Percentiles rank a stretch among this genome's conserved stretches.
phyloP scores from a whole-genome alignment of 306 rosid species.

The Vicia faba region DNA sequence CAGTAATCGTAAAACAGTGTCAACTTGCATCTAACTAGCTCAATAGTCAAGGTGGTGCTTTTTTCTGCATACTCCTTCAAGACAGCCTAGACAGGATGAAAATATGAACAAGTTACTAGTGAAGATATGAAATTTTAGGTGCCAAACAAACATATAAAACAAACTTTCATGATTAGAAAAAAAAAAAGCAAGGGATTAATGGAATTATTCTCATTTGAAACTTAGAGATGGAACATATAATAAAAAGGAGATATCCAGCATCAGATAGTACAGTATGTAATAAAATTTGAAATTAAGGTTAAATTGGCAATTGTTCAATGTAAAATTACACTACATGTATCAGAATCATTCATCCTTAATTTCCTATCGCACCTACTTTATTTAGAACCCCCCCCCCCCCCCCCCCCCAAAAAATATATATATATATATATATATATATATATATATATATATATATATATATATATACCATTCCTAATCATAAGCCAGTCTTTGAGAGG shows the following conservation, averaged over 20 bases:
- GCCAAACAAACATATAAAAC: constrained; percentile 11
- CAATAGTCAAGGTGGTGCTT: constrained; percentile 49
- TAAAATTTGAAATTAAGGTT: constrained; percentile 4
- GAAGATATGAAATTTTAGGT: constrained; percentile 18
- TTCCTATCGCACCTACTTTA: too few relatives aligned
- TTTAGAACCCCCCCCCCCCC: too few relatives aligned
- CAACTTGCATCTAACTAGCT: constrained; percentile 87
- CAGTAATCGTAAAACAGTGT: constrained; percentile 88
- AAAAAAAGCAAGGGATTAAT: background rate
- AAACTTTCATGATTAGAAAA: constrained; percentile 1
- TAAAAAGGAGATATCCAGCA: constrained; percentile 13
- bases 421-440: too few relatives aligned
- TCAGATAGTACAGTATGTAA: background rate
- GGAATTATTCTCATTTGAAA: constrained; percentile 28
- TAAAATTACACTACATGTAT: constrained; percentile 2
- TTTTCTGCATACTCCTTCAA: constrained; percentile 54
- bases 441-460: too few relatives aligned
- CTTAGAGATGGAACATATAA: constrained; percentile 30
- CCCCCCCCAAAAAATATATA: too few relatives aligned
- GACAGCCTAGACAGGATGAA: constrained; percentile 51
- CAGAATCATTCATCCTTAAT: background rate
- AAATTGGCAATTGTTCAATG: constrained; percentile 6
- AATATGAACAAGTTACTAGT: constrained; percentile 31
- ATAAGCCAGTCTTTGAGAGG: background rate
- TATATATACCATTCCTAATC: background rate